A percentile compares a stretch with the other conserved stretches of the same genome.
These are phyloP conservation scores for Thermoascus crustaceus DNA, from an alignment of 2,329 filamentous ascomycete genomes.

Conservation along the genomic window DNA sequence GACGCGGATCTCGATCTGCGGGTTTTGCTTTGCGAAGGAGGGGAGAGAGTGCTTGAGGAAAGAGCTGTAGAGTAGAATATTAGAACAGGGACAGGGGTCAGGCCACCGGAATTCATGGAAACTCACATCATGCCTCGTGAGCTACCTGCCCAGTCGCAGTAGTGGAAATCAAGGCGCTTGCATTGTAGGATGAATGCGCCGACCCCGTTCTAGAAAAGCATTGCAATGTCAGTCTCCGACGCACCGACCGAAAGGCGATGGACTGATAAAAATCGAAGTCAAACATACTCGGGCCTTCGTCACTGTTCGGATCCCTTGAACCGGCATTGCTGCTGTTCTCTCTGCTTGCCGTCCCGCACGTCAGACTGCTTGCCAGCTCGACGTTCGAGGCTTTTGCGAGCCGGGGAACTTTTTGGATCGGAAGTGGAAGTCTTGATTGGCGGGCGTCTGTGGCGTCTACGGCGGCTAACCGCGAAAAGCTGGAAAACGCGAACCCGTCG, in stretches of 20 bases:
- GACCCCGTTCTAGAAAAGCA: constrained; percentile 68
- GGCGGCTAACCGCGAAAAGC: constrained; percentile 2
- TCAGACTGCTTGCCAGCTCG: constrained; percentile 3
- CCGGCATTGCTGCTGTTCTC: constrained; percentile 29
- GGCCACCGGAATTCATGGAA: constrained; percentile 4
- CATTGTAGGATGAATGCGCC: constrained; percentile 96
- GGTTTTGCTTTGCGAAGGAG: constrained; percentile 70
- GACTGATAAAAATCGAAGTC: neutral
- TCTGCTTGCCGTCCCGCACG: constrained; percentile 4
- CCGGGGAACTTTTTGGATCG: constrained; percentile 19
- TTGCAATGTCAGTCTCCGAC: constrained; percentile 8
- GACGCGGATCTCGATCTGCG: constrained; percentile 82
- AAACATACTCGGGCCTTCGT: constrained; percentile 48
- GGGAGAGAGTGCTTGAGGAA: constrained; percentile 74
- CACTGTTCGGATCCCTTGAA: constrained; percentile 44
- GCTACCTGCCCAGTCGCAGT: constrained; percentile 92
- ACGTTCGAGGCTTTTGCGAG: constrained; percentile 2
- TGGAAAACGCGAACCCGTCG: neutral
- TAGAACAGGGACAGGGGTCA: neutral
- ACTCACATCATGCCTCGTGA: constrained; percentile 88
- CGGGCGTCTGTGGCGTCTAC: constrained; percentile 1
- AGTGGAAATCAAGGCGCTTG: constrained; percentile 91
- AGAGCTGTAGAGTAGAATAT: constrained; percentile 42
- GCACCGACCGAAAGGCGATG: neutral
- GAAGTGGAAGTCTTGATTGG: neutral